A percentile compares a stretch with the other conserved stretches of the same genome.
Evolutionary conservation across 225 moss, liverwort and hornwort genomes (phyloP).

Genomic region (Polytrichum formosum): DNA sequence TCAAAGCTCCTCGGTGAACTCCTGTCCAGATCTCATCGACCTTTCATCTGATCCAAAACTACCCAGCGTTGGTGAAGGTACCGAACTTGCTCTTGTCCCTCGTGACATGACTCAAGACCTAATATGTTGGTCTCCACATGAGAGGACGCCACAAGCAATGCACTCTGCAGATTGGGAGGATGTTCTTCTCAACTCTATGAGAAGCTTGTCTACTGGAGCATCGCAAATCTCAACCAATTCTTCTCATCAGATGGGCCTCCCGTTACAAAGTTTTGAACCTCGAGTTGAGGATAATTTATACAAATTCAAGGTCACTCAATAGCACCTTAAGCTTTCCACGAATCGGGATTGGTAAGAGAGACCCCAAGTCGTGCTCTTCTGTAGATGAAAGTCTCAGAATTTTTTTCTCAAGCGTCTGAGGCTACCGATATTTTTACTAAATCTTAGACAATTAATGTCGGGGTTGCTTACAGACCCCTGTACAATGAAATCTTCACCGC

Average conservation of each 20-base stretch:
- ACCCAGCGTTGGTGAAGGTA: conserved; percentile 13
- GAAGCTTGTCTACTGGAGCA: background rate
- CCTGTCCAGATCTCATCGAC: conserved; percentile 34
- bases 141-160: background rate
- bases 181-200: conserved; percentile 8
- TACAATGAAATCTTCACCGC: no score
- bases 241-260: background rate
- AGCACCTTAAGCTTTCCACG: no score
- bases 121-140: conserved; percentile 34
- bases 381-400: no score
- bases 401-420: no score
- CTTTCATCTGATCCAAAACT: conserved; percentile 18
- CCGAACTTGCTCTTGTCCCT: conserved; percentile 9
- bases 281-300: no score
- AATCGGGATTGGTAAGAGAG: no score
- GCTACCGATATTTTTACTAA: no score
- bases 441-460: no score
- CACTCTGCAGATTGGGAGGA: conserved; percentile 9
- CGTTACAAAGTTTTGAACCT: no score
- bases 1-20: conserved; percentile 4
- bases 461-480: no score
- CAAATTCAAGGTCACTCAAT: no score
- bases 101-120: conserved; percentile 27
- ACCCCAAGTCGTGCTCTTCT: no score
- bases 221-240: background rate